phyloP scores from a whole-genome alignment of 2,329 filamentous ascomycete genomes.

The Nemania abortiva region DNA sequence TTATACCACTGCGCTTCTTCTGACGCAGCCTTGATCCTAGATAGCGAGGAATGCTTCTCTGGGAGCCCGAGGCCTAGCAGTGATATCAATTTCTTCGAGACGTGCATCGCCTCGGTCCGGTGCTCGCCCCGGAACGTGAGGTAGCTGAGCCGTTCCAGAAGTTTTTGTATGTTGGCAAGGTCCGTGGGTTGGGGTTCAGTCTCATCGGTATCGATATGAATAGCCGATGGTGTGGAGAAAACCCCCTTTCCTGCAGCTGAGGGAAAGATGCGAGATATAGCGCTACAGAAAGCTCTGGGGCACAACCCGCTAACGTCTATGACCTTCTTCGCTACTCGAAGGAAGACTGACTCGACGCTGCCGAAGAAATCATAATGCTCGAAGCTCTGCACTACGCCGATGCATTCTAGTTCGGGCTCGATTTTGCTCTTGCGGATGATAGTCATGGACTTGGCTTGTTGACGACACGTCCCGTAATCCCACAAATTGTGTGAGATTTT shows the following conservation, averaged over 20 bases:
- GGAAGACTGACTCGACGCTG: conserved; percentile 26
- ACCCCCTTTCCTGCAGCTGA: conserved; percentile 23
- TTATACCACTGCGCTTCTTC: conserved; percentile 33
- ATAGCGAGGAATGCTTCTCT: conserved; percentile 32
- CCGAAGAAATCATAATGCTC: conserved; percentile 34
- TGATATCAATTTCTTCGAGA: conserved; percentile 26
- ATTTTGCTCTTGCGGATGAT: conserved; percentile 30
- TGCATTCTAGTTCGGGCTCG: conserved; percentile 22
- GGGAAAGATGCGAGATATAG: conserved; percentile 30
- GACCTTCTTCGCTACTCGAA: conserved; percentile 25
- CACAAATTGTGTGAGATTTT: conserved; percentile 28
- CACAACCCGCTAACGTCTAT: conserved; percentile 28
- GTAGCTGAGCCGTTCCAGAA: conserved; percentile 18
- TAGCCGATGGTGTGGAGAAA: conserved; percentile 8
- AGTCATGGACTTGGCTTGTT: conserved; percentile 11
- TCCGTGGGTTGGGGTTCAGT: conserved; percentile 7
- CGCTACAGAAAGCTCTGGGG: conserved; percentile 6
- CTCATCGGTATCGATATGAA: not conserved
- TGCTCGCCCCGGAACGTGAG: conserved; percentile 17
- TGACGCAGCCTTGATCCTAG: conserved; percentile 28
- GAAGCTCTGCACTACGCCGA: conserved; percentile 25
- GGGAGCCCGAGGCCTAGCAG: conserved; percentile 27
- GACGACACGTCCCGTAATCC: conserved; percentile 29
- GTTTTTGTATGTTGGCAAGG: conserved; percentile 9
- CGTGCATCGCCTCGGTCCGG: conserved; percentile 19